phyloP scores from a whole-genome alignment of 2,329 filamentous ascomycete genomes.

The Trichoderma breve region DNA sequence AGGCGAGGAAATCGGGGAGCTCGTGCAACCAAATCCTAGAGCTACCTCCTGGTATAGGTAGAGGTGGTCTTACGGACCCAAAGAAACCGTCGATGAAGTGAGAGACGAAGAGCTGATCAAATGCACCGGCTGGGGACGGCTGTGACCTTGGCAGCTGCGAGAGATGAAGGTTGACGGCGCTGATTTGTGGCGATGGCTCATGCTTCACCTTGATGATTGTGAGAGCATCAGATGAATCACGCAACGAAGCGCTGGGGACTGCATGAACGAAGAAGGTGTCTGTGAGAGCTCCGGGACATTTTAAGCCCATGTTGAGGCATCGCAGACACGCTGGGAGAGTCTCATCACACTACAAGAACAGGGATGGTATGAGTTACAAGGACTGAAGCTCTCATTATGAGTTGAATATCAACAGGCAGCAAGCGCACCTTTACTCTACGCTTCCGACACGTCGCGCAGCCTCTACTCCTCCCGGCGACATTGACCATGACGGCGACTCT shows the following conservation, averaged over 20 bases:
- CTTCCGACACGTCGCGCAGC: constrained; percentile 21
- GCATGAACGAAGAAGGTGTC: constrained; percentile 21
- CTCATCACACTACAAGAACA: constrained; percentile 19
- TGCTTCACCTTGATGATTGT: background rate
- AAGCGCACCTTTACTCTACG: constrained; percentile 22
- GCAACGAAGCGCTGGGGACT: background rate
- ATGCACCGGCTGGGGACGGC: constrained; percentile 15
- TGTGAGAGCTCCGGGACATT: constrained; percentile 21
- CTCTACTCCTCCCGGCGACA: constrained; percentile 23
- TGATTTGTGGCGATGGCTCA: background rate
- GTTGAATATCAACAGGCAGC: background rate
- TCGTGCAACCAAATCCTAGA: constrained; percentile 18
- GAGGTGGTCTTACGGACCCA: background rate
- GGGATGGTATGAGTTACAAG: background rate
- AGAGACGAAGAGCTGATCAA: constrained; percentile 22
- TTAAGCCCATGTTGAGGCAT: constrained; percentile 13
- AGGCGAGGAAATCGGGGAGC: constrained; percentile 13
- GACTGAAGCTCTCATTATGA: background rate
- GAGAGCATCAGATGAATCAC: background rate
- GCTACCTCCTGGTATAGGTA: background rate
- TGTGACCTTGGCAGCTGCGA: background rate
- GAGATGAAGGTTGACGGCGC: background rate
- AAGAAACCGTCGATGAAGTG: constrained; percentile 23
- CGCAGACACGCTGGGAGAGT: constrained; percentile 17
- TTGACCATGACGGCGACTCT: constrained; percentile 19